These are phyloP conservation scores for Castanopsis chinensis DNA, from an alignment of 306 rosid species.

Conservation along the genomic window DNA sequence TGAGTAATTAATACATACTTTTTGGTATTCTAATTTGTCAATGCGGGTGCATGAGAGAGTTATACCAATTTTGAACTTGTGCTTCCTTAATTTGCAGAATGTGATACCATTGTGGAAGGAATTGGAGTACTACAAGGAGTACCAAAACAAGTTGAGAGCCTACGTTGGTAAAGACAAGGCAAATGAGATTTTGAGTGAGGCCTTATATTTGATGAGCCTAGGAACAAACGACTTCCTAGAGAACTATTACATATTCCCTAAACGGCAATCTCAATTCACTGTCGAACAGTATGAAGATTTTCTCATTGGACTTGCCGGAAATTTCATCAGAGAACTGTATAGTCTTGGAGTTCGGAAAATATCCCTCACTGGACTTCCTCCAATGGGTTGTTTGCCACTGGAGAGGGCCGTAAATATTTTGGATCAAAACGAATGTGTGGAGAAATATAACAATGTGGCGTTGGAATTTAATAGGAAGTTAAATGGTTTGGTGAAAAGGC, in stretches of 20 bases:
- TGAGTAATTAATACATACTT: too few species aligned
- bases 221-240: conserved; percentile 82
- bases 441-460: conserved; percentile 41
- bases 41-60: neutral
- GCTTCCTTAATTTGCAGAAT: conserved; percentile 36
- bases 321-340: conserved; percentile 47
- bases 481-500: conserved; percentile 16
- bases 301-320: conserved; percentile 39
- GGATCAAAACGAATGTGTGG: conserved; percentile 20
- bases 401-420: conserved; percentile 57
- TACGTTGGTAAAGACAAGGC: conserved; percentile 52
- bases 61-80: neutral
- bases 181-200: conserved; percentile 30
- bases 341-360: conserved; percentile 58
- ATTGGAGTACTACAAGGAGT: conserved; percentile 63
- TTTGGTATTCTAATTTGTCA: neutral
- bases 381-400: conserved; percentile 84
- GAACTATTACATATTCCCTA: conserved; percentile 54
- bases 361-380: conserved; percentile 64
- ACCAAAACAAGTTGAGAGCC: conserved; percentile 46
- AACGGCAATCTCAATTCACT: conserved; percentile 38
- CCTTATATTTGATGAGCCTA: conserved; percentile 56
- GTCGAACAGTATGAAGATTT: conserved; percentile 48
- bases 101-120: conserved; percentile 83
- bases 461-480: conserved; percentile 41